Evolutionary conservation across 2,329 filamentous ascomycete genomes (phyloP).

Genomic region (Cladosporium sp.): DNA sequence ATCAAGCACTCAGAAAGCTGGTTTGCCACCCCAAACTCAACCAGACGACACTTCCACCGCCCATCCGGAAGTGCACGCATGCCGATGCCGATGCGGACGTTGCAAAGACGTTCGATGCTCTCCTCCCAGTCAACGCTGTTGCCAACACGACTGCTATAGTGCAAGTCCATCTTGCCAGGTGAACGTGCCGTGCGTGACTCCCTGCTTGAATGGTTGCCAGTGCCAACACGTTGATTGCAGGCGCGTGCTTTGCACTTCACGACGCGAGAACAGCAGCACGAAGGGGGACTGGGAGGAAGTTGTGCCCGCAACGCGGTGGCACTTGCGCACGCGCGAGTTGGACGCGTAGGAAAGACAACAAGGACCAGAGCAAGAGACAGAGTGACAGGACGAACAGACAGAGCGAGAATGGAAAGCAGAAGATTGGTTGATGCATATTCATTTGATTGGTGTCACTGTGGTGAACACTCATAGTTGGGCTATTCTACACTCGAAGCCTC

Average conservation of each 20-base stretch:
- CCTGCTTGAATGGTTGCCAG: conserved; percentile 3
- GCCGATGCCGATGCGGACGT: too few species aligned
- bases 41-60: too few species aligned
- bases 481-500: conserved; percentile 14
- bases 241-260: conserved; percentile 4
- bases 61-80: too few species aligned
- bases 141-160: neutral
- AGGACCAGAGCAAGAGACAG: neutral
- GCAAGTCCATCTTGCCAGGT: neutral
- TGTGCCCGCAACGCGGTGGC: conserved; percentile 9
- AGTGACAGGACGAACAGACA: neutral
- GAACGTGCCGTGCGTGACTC: neutral
- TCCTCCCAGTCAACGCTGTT: conserved; percentile 3
- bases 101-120: neutral
- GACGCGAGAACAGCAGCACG: neutral
- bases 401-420: neutral
- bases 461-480: conserved; percentile 17
- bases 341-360: neutral
- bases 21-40: too few species aligned
- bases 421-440: conserved; percentile 11
- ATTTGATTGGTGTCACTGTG: conserved; percentile 8
- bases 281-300: neutral
- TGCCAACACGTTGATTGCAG: neutral
- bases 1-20: too few species aligned
- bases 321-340: conserved; percentile 2